A percentile compares a stretch with the other conserved stretches of the same genome.
phyloP scores from a whole-genome alignment of 1,139 yeast species.

The Eremothecium sinecaudum region DNA sequence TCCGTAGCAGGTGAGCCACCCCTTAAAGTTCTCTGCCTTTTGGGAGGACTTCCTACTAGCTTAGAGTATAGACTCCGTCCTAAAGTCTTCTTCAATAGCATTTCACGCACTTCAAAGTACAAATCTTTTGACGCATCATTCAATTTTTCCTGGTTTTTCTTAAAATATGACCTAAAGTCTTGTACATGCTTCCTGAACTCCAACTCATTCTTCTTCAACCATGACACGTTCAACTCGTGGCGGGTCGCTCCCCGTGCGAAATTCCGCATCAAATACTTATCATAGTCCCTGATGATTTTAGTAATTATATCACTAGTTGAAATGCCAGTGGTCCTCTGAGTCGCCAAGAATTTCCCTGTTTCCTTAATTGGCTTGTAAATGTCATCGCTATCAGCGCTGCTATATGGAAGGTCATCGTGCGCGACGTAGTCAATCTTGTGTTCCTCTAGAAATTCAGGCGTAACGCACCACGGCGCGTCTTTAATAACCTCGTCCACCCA shows the following conservation, averaged over 20 bases:
- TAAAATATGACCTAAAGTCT: constrained; percentile 79
- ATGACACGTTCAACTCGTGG: constrained; percentile 88
- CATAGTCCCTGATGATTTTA: constrained; percentile 88
- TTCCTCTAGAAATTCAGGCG: constrained; percentile 64
- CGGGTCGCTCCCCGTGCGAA: constrained; percentile 97
- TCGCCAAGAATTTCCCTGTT: constrained; percentile 80
- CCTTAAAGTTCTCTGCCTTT: constrained; percentile 16
- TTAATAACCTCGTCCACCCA: constrained; percentile 98
- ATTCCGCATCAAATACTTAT: constrained; percentile 90
- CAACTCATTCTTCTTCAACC: constrained; percentile 93
- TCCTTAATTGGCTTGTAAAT: constrained; percentile 88
- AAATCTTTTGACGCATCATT: constrained; percentile 73
- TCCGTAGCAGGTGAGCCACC: constrained; percentile 48
- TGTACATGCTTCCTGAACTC: constrained; percentile 84
- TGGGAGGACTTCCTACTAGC: constrained; percentile 17
- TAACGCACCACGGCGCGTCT: constrained; percentile 92
- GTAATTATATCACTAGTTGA: constrained; percentile 95
- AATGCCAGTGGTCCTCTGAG: constrained; percentile 94
- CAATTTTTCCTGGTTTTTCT: constrained; percentile 58
- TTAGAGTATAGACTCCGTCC: constrained; percentile 29
- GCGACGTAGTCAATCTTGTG: constrained; percentile 94
- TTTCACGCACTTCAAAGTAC: constrained; percentile 73
- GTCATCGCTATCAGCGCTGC: constrained; percentile 77
- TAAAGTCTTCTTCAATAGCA: constrained; percentile 45
- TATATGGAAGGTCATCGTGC: constrained; percentile 94